These are phyloP conservation scores for Zizania latifolia DNA, from an alignment of 176 grass and related monocot genomes.

Conservation along the genomic window DNA sequence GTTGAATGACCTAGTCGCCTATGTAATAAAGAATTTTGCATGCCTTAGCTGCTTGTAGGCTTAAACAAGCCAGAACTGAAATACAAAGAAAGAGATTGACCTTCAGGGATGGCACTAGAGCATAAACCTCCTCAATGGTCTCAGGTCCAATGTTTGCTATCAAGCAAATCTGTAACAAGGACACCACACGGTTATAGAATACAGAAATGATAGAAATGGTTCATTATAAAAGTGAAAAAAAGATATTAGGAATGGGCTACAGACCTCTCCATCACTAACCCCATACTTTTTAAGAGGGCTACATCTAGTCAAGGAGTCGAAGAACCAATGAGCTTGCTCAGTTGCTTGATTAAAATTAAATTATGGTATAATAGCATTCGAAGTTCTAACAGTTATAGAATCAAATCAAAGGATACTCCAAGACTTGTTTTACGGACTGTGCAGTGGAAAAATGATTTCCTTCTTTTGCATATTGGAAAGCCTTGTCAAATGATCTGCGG, in stretches of 20 bases:
- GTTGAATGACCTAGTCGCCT: constrained; percentile 50
- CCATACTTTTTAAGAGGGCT: constrained; percentile 68
- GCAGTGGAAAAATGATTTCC: constrained; percentile 48
- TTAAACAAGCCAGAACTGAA: neutral
- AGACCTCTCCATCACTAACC: constrained; percentile 78
- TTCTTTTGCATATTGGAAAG: constrained; percentile 72
- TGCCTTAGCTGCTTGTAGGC: neutral
- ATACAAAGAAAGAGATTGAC: constrained; percentile 37
- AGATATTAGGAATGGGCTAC: constrained; percentile 8
- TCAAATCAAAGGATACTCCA: constrained; percentile 71
- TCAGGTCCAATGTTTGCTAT: constrained; percentile 81
- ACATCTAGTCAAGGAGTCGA: constrained; percentile 51
- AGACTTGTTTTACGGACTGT: constrained; percentile 53
- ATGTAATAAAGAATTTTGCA: constrained; percentile 10
- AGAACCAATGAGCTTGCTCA: constrained; percentile 5
- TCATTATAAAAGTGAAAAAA: constrained; percentile 1
- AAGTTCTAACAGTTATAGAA: neutral
- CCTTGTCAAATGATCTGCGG: constrained; percentile 80
- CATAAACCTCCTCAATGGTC: constrained; percentile 83
- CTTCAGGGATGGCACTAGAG: constrained; percentile 88
- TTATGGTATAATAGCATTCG: neutral
- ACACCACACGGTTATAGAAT: neutral
- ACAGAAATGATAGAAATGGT: constrained; percentile 10
- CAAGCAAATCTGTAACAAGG: constrained; percentile 67
- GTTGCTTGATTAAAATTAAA: constrained; percentile 15